Evolutionary conservation across 225 moss, liverwort and hornwort genomes (phyloP), one percentile per base, ranked within the genome.

Genomic region (Sphagnum tenellum): DNA sequence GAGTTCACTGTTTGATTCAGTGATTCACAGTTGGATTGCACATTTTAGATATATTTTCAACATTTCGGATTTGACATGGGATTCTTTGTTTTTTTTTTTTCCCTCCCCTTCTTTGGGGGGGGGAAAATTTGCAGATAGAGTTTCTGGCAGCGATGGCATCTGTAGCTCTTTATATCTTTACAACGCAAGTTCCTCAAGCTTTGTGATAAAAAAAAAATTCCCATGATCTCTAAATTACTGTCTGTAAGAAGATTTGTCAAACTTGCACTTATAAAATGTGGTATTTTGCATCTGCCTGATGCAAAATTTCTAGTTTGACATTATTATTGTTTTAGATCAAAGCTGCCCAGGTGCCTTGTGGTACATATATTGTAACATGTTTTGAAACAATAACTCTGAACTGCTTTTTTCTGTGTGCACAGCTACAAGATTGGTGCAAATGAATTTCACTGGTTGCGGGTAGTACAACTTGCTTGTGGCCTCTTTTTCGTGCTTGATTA

Each of bases 401-500:
- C 29, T 29, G 29, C 51, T 55, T 48, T 62, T 65, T 12, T 59
- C 46, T 56, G 67, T 62, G 29, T 70, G 48, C 75, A 74, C 77
- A 94, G 93, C 54, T 90, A 94, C 70, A 86, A 80, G 60, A 1
- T 45, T 48, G 68, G 70, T 62, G 66, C 78, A 69, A 83, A 85
- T 64, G 47, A 45, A 4, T 1, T 29, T 29, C 68, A 14, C 44
- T 77, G 80, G 83, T 67, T 77, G 68, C 72, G 82, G 11, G 56
- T 75, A 8, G 78, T 87, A 68, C 88, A 94, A 75, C 84, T 88
- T 57, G 79, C 55, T 48, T 94, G 90, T 62, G 90, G 94, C 2
- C 79, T 94, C 49, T 94, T 94, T 67, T 94, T 94, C 53, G 82
- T 89, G 69, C 0, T 90, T 11, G 88, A 90, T 75, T 94, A 89